Percentiles rank a stretch among this genome's conserved stretches.
Conservation (phyloP, 176 grass and related monocot genomes). For the Echinochloa phyllopogon region DNA sequence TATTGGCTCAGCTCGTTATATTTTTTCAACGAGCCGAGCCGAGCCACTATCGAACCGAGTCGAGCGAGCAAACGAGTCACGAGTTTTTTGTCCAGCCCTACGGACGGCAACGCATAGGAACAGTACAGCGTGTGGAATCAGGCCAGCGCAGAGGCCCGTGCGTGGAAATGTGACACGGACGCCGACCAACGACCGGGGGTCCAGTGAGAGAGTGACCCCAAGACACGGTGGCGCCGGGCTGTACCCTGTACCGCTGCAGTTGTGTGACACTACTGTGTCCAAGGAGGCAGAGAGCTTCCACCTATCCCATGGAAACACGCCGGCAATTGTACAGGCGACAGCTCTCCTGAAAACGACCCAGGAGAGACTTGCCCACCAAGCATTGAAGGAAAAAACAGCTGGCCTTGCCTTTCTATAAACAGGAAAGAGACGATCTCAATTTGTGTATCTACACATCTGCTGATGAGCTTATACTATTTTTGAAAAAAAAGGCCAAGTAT, state of each 20-base stretch:
- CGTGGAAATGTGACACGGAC: conserved; percentile 21
- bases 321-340: neutral
- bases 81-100: too few species aligned
- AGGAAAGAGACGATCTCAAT: neutral
- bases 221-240: neutral
- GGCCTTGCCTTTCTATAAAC: neutral
- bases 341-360: neutral
- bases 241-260: neutral
- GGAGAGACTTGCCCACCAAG: conserved; percentile 8
- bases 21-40: too few species aligned
- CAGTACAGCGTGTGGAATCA: neutral
- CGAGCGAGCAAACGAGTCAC: too few species aligned
- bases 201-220: neutral
- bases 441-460: neutral
- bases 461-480: too few species aligned
- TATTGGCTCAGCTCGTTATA: too few species aligned
- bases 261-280: too few species aligned
- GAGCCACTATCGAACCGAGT: too few species aligned
- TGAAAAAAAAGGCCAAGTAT: too few species aligned
- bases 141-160: neutral
- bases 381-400: neutral
- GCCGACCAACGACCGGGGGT: neutral
- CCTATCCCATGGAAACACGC: neutral
- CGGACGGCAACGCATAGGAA: neutral
- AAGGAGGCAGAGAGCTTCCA: neutral